A percentile compares a stretch with the other conserved stretches of the same genome.
Evolutionary conservation across 2,329 filamentous ascomycete species (phyloP).

Genomic region (Cordyceps tenuipes): DNA sequence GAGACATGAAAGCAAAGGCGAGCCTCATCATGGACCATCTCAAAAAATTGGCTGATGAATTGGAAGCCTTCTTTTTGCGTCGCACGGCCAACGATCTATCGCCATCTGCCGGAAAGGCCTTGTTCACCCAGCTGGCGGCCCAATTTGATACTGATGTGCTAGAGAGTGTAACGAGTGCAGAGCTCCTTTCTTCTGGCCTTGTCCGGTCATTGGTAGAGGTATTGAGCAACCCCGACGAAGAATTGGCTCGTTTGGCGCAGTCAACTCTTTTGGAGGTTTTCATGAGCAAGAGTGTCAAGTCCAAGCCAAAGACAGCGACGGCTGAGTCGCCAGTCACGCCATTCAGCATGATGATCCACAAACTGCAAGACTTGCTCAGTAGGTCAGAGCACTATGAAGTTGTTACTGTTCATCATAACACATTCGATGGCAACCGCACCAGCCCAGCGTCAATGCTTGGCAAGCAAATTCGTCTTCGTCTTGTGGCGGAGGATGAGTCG

Average conservation of each 20-base stretch:
- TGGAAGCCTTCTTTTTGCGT: slow-evolving; percentile 61
- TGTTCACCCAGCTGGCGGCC: slow-evolving; percentile 69
- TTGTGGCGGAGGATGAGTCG: slow-evolving; percentile 83
- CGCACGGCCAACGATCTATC: slow-evolving; percentile 38
- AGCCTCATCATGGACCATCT: slow-evolving; percentile 65
- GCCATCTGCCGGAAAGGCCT: slow-evolving; percentile 45
- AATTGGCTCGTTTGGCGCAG: slow-evolving; percentile 57
- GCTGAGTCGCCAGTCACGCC: slow-evolving; percentile 67
- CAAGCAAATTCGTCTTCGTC: slow-evolving; percentile 83
- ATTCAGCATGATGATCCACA: slow-evolving; percentile 85
- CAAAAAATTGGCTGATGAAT: slow-evolving; percentile 60
- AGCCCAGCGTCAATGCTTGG: slow-evolving; percentile 93
- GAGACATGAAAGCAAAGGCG: slow-evolving; percentile 71
- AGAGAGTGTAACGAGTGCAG: slow-evolving; percentile 91
- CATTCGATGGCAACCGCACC: slow-evolving; percentile 80
- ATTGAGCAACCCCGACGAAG: slow-evolving; percentile 63
- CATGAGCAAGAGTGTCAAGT: slow-evolving; percentile 66
- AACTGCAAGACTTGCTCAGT: slow-evolving; percentile 91
- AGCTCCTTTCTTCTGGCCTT: slow-evolving; percentile 82
- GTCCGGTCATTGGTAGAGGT: slow-evolving; percentile 76
- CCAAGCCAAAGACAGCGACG: slow-evolving; percentile 55
- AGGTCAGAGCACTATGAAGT: slow-evolving; percentile 98
- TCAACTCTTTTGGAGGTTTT: slow-evolving; percentile 85
- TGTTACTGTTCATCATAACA: slow-evolving; percentile 87
- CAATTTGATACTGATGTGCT: slow-evolving; percentile 86